Evolutionary conservation across 169 alveolate species (phyloP), one percentile per base, ranked within the genome.

Genomic region (Cryptosporidium ubiquitum): DNA sequence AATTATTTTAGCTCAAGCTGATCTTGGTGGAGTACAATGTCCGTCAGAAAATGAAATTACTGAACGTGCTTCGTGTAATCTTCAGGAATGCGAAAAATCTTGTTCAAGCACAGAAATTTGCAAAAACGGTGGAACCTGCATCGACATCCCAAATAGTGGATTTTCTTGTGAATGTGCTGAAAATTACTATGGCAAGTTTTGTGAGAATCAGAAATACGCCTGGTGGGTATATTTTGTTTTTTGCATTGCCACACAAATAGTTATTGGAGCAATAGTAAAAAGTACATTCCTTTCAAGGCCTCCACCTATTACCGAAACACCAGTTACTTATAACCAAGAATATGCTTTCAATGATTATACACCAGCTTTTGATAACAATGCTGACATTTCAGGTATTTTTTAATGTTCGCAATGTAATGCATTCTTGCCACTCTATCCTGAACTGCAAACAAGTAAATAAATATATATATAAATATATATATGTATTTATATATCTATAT

Each of bases 171-270:
- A 79, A 44, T 79, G 89, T 39, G 51, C 79, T 39, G 68, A 79
- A 16, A 5, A 61, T 79, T 79, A 79, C 37, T 79, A 23, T 79
- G 89, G 89, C 9, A 58, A 42, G 40, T 61, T 64, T 42, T 79
- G 89, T 57, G 89, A 79, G 44, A 18, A 44, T 29, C 40, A 44
- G 35, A 79, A 79, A 31, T 61, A 79, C 23, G 20, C 39, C 33
- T 79, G 89, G 89, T 79, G 89, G 89, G 68, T 79, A 5, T 79
- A 79, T 57, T 64, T 79, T 79, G n/a, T 39, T 23, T 5, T 79
- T 61, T 61, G 73, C 37, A 42, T 79, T 39, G 40, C 64, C 9
- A 44, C 89, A 5, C 79, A 79, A 57, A 52, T 79, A 9, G 16
- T 79, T 23, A 79, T 79, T 61, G 89, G 66, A 18, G 89, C 79